Conservation (phyloP, 2,329 filamentous ascomycete genomes). For the Stemphylium lycopersici region DNA sequence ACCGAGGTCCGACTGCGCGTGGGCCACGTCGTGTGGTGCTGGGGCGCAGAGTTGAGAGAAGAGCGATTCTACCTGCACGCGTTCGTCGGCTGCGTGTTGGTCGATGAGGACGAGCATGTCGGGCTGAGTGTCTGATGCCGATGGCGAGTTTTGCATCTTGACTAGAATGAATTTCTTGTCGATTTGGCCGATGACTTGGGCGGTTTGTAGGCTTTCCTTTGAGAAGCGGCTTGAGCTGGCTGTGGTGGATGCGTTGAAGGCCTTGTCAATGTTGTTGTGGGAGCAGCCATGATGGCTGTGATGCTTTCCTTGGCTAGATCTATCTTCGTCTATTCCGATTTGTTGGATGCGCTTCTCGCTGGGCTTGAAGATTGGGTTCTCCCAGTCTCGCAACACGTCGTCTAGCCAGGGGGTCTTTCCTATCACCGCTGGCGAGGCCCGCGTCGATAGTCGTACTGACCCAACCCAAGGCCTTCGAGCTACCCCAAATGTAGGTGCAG, state of each 20-base stretch:
- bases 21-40: slow-evolving; percentile 19
- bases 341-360: slow-evolving; percentile 53
- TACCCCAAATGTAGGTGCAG: not conserved
- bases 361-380: slow-evolving; percentile 75
- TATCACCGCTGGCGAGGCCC: slow-evolving; percentile 9
- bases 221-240: slow-evolving; percentile 57
- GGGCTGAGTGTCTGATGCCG: not conserved
- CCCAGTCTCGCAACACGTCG: slow-evolving; percentile 68
- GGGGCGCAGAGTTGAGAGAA: slow-evolving; percentile 62
- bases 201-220: slow-evolving; percentile 58
- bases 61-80: slow-evolving; percentile 77
- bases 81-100: slow-evolving; percentile 94
- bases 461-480: slow-evolving; percentile 33
- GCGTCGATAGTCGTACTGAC: slow-evolving; percentile 41
- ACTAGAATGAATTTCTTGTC: slow-evolving; percentile 88
- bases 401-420: slow-evolving; percentile 61
- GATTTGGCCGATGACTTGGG: slow-evolving; percentile 78
- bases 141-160: slow-evolving; percentile 53
- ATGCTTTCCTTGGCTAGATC: not conserved
- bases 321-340: slow-evolving; percentile 33
- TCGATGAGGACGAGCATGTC: slow-evolving; percentile 76
- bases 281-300: slow-evolving; percentile 14
- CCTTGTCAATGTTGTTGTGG: slow-evolving; percentile 18
- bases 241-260: slow-evolving; percentile 35
- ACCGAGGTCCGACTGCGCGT: slow-evolving; percentile 43